Percentiles rank a stretch among this genome's conserved stretches.
phyloP scores from a whole-genome alignment of 2,329 filamentous ascomycete genomes.

The Aspergillus novoparasiticus region DNA sequence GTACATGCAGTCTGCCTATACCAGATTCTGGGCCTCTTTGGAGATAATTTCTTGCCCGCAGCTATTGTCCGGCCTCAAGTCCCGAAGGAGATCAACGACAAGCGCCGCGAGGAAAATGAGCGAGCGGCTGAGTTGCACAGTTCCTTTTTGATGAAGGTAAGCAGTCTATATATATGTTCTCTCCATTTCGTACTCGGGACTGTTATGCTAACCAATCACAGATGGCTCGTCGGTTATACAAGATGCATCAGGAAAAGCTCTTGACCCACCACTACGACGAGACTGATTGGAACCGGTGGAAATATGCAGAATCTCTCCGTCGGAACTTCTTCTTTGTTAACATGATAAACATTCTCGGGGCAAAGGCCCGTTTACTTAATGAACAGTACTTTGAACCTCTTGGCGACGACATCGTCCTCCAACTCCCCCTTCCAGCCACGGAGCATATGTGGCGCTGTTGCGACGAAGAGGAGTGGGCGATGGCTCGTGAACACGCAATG shows the following conservation, averaged over 20 bases:
- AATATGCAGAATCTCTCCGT: conserved; percentile 20
- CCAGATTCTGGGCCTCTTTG: conserved; percentile 20
- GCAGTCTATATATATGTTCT: neutral
- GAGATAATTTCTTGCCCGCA: conserved; percentile 10
- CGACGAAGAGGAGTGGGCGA: conserved; percentile 19
- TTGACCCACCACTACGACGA: conserved; percentile 14
- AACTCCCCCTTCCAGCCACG: conserved; percentile 18
- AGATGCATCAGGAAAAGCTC: conserved; percentile 10
- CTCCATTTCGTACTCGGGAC: neutral
- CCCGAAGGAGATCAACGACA: conserved; percentile 1
- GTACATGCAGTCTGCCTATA: conserved; percentile 22
- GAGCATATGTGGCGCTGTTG: conserved; percentile 22
- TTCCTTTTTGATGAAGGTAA: conserved; percentile 18
- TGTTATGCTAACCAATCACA: neutral
- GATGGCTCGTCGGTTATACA: conserved; percentile 18
- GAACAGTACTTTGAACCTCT: conserved; percentile 18
- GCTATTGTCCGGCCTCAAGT: neutral
- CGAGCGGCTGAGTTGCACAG: conserved; percentile 12
- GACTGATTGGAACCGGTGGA: conserved; percentile 20
- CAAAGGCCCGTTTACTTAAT: conserved; percentile 11
- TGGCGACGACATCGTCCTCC: conserved; percentile 15
- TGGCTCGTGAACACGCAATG: conserved; percentile 6
- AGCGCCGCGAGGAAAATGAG: conserved; percentile 6
- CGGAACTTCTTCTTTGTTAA: conserved; percentile 22
- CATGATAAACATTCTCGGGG: conserved; percentile 16